These are phyloP conservation scores for Daldinia bambusicola DNA, from an alignment of 495 filamentous ascomycete genomes.

Conservation along the genomic window DNA sequence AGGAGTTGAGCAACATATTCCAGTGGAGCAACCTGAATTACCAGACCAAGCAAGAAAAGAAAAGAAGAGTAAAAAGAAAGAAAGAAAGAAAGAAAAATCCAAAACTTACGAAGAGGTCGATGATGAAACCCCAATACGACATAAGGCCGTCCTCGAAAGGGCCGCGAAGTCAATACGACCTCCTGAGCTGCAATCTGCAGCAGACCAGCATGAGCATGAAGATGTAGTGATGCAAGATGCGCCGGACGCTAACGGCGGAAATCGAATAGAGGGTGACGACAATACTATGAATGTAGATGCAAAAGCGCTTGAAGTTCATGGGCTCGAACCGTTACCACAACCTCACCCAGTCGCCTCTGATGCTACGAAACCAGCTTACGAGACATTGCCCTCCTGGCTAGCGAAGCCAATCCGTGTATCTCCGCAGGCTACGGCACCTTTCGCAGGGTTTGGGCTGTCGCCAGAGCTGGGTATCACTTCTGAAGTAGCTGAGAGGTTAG, in stretches of 20 bases:
- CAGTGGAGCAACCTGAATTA: slow-evolving; percentile 12
- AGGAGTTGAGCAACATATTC: background rate
- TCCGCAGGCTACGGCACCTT: slow-evolving; percentile 65
- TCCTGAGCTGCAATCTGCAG: slow-evolving; percentile 36
- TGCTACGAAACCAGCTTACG: slow-evolving; percentile 60
- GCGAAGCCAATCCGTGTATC: slow-evolving; percentile 74
- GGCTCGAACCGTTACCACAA: slow-evolving; percentile 80
- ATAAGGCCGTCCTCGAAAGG: slow-evolving; percentile 60
- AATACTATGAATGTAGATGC: slow-evolving; percentile 36
- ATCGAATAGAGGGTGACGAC: slow-evolving; percentile 45
- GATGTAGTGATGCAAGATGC: slow-evolving; percentile 47
- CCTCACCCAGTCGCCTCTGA: slow-evolving; percentile 69
- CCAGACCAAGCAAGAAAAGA: slow-evolving; percentile 38
- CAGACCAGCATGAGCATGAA: slow-evolving; percentile 45
- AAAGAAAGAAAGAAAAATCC: slow-evolving; percentile 51
- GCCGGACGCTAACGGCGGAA: slow-evolving; percentile 31
- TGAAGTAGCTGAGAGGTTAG: slow-evolving; percentile 62
- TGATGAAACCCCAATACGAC: slow-evolving; percentile 49
- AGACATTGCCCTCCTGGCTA: slow-evolving; percentile 77
- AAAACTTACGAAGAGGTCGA: slow-evolving; percentile 22
- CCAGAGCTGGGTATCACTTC: slow-evolving; percentile 60
- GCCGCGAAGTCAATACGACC: slow-evolving; percentile 58
- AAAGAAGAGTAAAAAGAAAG: slow-evolving; percentile 55
- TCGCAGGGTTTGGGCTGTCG: slow-evolving; percentile 68
- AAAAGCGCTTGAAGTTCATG: slow-evolving; percentile 64